Evolutionary conservation across 345 rosid species (phyloP), one percentile per base, ranked within the genome.

Genomic region (Lepidium sativum): DNA sequence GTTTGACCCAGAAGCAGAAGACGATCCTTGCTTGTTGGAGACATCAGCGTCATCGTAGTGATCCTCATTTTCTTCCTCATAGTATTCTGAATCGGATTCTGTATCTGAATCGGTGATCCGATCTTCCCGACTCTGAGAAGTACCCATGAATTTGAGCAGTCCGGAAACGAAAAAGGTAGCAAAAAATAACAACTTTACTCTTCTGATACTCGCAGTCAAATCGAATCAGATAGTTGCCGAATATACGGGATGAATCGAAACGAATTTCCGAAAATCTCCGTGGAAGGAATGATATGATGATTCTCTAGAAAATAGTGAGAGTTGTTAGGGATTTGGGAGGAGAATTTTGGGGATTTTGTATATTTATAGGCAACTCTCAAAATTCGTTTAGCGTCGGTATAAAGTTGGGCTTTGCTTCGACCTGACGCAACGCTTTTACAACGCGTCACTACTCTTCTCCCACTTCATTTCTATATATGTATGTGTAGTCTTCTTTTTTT

Each of bases 71-170:
- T 65, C 74, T 42, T 68, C 74, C 10, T 75, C 78, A 15, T 78
- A 81, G 40, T 75, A 68, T 0, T 78, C 84, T 0, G 77, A 77
- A 11, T 80, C 88, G 6, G 70, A 69, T 0, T 79, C 78, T 0
- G 79, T 61, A 17, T 81, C 89, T 6, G 89, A 84, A 44, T 78
- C 85, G 1, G 67, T 42, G 73, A 82, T 76, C 16, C 63, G 81
- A 77, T 78, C 86, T 77, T 84, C 84, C 0, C 83, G 80, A 72
- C 89, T 86, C 71, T 84, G 87, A 64, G 94, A 64, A n/a, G 84
- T 80, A 21, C 94, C 89, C 94, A 84, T 86, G 67, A 12, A 23
- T 45, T 23, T 4, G 70, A 71, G 39, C 38, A 50, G 66, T 44
- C 51, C 52, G 2, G 60, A 33, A 48, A 18, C 1, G 44, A 15